These are phyloP conservation scores for Herpetomonas tarakana DNA, from an alignment of 208 protist genomes.

Conservation along the genomic window DNA sequence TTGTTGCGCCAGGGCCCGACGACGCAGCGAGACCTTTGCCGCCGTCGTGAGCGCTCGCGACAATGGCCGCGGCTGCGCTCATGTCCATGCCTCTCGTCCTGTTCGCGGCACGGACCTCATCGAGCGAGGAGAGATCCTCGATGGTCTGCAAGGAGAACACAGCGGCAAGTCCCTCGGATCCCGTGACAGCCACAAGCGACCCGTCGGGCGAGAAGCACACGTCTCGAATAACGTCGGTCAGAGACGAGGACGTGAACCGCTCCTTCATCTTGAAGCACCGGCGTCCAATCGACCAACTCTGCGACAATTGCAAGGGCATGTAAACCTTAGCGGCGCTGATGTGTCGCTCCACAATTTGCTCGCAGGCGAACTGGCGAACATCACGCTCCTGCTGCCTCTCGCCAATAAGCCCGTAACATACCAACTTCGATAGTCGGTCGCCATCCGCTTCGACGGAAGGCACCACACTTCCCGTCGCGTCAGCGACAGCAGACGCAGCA, in stretches of 20 bases:
- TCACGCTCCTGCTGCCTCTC: conserved; percentile 35
- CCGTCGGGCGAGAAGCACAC: conserved; percentile 71
- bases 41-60: conserved; percentile 10
- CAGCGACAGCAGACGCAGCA: conserved; percentile 66
- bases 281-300: conserved; percentile 44
- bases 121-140: conserved; percentile 57
- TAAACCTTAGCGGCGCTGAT: conserved; percentile 75
- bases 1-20: not conserved
- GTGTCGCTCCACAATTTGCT: conserved; percentile 72
- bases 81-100: conserved; percentile 32
- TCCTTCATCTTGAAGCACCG: conserved; percentile 58
- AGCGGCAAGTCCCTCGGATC: conserved; percentile 62
- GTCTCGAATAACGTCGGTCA: conserved; percentile 64
- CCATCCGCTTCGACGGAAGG: conserved; percentile 41
- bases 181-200: conserved; percentile 53
- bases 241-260: conserved; percentile 61
- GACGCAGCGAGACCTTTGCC: conserved; percentile 4
- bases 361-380: conserved; percentile 27
- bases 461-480: conserved; percentile 66
- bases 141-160: conserved; percentile 72
- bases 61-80: conserved; percentile 16
- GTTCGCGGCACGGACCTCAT: conserved; percentile 65
- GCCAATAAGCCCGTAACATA: conserved; percentile 40
- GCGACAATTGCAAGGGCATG: conserved; percentile 52
- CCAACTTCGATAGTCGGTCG: conserved; percentile 40